Evolutionary conservation across 805 yeast genomes (phyloP).

Genomic region (Saccharomycopsis babjevae): DNA sequence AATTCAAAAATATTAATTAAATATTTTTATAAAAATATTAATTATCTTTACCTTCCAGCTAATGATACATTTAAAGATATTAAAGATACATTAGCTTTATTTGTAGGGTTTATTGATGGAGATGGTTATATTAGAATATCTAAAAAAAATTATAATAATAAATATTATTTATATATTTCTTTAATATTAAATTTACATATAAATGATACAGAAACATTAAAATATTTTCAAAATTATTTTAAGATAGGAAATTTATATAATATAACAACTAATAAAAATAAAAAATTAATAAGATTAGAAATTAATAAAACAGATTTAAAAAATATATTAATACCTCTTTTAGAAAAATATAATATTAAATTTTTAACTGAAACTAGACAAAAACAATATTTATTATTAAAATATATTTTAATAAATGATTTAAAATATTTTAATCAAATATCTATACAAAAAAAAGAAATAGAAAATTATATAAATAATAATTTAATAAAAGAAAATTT

Average conservation of each 20-base stretch:
- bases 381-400: conserved; percentile 14
- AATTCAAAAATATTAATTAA: neutral
- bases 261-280: conserved; percentile 1
- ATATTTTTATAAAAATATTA: neutral
- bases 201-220: conserved; percentile 1
- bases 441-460: conserved; percentile 4
- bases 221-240: neutral
- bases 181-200: conserved; percentile 4
- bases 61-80: neutral
- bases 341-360: conserved; percentile 1
- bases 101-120: conserved; percentile 7
- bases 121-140: conserved; percentile 8
- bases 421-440: conserved; percentile 10
- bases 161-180: conserved; percentile 1
- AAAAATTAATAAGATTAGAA: conserved; percentile 6
- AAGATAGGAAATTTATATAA: conserved; percentile 1
- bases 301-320: conserved; percentile 1
- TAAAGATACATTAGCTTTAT: neutral
- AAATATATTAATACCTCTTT: conserved; percentile 5
- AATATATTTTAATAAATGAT: conserved; percentile 11
- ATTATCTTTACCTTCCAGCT: neutral
- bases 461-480: conserved; percentile 8
- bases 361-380: conserved; percentile 4
- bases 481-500: conserved; percentile 1
- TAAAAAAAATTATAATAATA: neutral